These are phyloP conservation scores for Leavenworthia alabamica DNA, from an alignment of 345 rosid species.

Conservation along the genomic window DNA sequence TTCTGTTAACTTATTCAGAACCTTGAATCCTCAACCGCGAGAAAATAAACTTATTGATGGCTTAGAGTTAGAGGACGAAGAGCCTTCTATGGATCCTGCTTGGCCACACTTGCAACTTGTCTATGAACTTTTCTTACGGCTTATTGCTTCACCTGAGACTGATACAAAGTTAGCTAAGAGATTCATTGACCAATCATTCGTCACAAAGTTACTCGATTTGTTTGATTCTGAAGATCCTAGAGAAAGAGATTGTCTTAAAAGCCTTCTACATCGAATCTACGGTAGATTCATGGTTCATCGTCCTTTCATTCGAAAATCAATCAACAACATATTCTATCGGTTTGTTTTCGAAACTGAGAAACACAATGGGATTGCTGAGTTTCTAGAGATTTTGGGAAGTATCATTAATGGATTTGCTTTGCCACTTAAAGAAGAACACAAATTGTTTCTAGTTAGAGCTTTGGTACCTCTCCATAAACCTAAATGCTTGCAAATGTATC, in stretches of 20 bases:
- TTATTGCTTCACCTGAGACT: conserved; percentile 68
- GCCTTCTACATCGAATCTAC: conserved; percentile 74
- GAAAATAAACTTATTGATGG: conserved; percentile 61
- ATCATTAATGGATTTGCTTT: conserved; percentile 88
- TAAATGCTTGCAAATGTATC: conserved; percentile 73
- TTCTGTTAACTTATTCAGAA: conserved; percentile 64
- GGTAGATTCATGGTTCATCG: conserved; percentile 96
- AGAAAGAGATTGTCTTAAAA: conserved; percentile 82
- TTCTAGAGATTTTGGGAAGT: conserved; percentile 86
- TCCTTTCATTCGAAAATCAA: conserved; percentile 77
- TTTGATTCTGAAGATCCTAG: conserved; percentile 97
- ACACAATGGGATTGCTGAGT: conserved; percentile 84
- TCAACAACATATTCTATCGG: conserved; percentile 64
- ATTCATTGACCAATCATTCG: conserved; percentile 59
- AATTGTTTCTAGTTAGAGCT: conserved; percentile 66
- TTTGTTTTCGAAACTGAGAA: conserved; percentile 81
- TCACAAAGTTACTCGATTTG: conserved; percentile 56
- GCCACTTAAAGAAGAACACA: conserved; percentile 91
- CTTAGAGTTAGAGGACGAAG: conserved; percentile 83
- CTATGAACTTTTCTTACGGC: conserved; percentile 65
- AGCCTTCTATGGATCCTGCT: conserved; percentile 77
- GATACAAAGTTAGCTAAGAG: conserved; percentile 74
- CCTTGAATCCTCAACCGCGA: conserved; percentile 55
- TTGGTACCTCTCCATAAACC: conserved; percentile 84
- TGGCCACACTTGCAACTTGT: conserved; percentile 90